Base-by-base conservation (phyloP, 371 early-diverging fungal genomes). In the Umbelopsis sp. region DNA sequence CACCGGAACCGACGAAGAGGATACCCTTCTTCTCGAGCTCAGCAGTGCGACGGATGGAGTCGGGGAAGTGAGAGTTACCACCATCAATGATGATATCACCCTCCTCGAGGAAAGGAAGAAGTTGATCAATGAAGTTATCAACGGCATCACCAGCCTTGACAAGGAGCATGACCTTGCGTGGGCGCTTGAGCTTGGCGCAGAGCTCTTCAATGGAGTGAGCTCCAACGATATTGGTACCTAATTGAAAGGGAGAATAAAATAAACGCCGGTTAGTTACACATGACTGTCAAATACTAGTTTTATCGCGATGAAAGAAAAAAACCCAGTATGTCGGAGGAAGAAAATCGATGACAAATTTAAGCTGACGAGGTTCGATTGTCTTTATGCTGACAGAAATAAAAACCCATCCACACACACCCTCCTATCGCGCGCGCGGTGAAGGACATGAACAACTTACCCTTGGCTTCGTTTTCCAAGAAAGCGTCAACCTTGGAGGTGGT, bases 41-140 rank as follows among this genome's bases (percentile, higher is more conserved):
- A 78, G 92, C 87, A 78, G 87, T 83, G 75, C 99, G 92, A 74
- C 97, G 93, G 69, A 94, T 93, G 68, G 98, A 92, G 82, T 99
- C 99, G 66, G 97, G 95, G 89, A 91, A 99, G 88, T 98, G 96
- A 44, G 98, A 98, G 91, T 99, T 99, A 70, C 99, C 99, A 76
- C 99, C 97, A 82, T 99, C 99, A 73, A 99, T 97, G 73, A 99
- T 94, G 77, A 98, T 93, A 81, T 99, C 99, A 38, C 97, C 96
- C 71, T 86, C 69, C 74, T 93, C 93, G 57, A 99, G 83, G 85
- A 85, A 85, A 44, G 95, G 95, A 50, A 94, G 74, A 72, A 98
- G 84, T 76, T 92, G 92, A 29, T 89, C 92, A 70, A 99, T 95
- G 77, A 99, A 96, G 76, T 91, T 90, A 80, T 99, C 99, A 66